Percentiles rank a stretch among this genome's conserved stretches.
Conservation (phyloP, 2,329 filamentous ascomycete species). For the Epicoccum sorghinum region DNA sequence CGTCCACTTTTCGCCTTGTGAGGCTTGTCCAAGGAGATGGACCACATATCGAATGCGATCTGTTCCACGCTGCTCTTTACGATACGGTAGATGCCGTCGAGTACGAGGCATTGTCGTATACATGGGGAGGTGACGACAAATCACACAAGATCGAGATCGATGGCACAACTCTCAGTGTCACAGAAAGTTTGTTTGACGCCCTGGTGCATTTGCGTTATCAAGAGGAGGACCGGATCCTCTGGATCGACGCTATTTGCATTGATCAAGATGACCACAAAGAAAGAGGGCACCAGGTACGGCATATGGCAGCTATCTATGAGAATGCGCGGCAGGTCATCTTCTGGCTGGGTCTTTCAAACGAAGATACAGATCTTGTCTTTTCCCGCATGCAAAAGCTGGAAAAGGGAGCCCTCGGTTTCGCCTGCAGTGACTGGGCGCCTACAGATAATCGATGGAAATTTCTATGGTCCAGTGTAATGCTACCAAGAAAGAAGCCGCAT, state of each 20-base stretch:
- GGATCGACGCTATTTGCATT: slow-evolving; percentile 29
- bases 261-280: slow-evolving; percentile 17
- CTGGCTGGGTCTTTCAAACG: slow-evolving; percentile 33
- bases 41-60: background rate
- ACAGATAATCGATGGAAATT: too few species aligned
- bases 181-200: slow-evolving; percentile 22
- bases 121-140: slow-evolving; percentile 20
- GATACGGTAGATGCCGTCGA: background rate
- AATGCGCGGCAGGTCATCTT: slow-evolving; percentile 31
- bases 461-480: too few species aligned
- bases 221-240: too few species aligned
- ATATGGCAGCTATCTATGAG: slow-evolving; percentile 34
- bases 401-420: too few species aligned
- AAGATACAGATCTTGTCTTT: slow-evolving; percentile 16
- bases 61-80: background rate
- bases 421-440: too few species aligned
- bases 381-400: too few species aligned
- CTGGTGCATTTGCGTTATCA: too few species aligned
- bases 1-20: too few species aligned
- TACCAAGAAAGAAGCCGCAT: too few species aligned
- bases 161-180: slow-evolving; percentile 1
- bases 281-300: slow-evolving; percentile 28
- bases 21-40: too few species aligned
- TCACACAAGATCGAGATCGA: slow-evolving; percentile 8
- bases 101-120: slow-evolving; percentile 29